A percentile compares a stretch with the other conserved stretches of the same genome.
Evolutionary conservation across 2,329 filamentous ascomycete genomes (phyloP).

Genomic region (Boeremia lycopersici): DNA sequence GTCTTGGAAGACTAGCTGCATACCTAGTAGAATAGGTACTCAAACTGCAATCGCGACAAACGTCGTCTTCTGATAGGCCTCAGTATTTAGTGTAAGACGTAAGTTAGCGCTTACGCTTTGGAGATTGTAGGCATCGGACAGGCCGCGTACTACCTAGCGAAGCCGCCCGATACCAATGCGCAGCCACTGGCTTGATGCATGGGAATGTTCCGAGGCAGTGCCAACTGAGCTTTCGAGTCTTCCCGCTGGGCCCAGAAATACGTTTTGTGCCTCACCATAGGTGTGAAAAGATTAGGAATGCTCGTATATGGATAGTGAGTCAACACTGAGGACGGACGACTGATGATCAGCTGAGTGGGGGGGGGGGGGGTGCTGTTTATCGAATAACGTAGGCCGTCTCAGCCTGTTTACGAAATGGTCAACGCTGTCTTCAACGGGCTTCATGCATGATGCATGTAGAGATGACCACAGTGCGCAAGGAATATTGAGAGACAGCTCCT

Average conservation of each 20-base stretch:
- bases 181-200: not conserved
- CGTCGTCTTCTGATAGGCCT: slow-evolving; percentile 7
- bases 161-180: slow-evolving; percentile 4
- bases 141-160: not conserved
- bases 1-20: not conserved
- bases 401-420: too few species aligned
- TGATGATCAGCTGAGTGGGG: too few species aligned
- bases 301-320: too few species aligned
- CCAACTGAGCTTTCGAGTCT: slow-evolving; percentile 14
- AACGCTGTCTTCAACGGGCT: too few species aligned
- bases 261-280: not conserved
- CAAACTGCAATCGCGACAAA: slow-evolving; percentile 2
- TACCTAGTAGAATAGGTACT: not conserved
- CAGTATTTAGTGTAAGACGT: not conserved
- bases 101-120: not conserved
- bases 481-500: too few species aligned
- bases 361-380: too few species aligned
- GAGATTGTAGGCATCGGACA: slow-evolving; percentile 2
- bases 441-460: too few species aligned
- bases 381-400: too few species aligned
- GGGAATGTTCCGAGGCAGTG: slow-evolving; percentile 13
- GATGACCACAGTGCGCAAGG: too few species aligned
- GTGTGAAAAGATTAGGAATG: not conserved
- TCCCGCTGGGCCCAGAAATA: not conserved
- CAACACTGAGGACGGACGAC: too few species aligned